Percentiles rank a stretch among this genome's conserved stretches.
Evolutionary conservation across 257 asterid genomes (phyloP).

Genomic region (Solanum sparsipilum): DNA sequence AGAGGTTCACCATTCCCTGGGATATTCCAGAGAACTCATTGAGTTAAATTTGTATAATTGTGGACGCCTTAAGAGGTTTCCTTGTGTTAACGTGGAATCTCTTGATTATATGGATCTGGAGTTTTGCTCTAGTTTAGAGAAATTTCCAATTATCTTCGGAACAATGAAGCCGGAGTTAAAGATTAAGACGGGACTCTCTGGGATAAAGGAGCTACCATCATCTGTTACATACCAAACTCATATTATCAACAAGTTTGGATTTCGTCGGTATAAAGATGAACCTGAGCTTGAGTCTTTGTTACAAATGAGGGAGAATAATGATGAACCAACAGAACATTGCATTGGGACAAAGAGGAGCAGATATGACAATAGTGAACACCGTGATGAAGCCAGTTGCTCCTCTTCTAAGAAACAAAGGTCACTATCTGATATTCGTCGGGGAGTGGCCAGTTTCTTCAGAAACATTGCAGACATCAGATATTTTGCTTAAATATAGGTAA

Average conservation of each 20-base stretch:
- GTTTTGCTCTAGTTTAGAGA: neutral
- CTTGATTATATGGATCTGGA: neutral
- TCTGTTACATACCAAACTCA: neutral
- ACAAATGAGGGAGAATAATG: too few relatives aligned
- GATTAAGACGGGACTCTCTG: neutral
- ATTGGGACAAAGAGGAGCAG: too few relatives aligned
- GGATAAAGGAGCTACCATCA: too few relatives aligned
- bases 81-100: neutral
- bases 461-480: neutral
- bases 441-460: neutral
- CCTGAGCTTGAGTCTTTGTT: too few relatives aligned
- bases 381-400: neutral
- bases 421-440: neutral
- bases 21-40: neutral
- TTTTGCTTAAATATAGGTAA: too few relatives aligned
- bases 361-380: too few relatives aligned
- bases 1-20: neutral
- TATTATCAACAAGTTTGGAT: too few relatives aligned
- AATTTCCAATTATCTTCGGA: neutral
- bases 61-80: neutral
- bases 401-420: neutral
- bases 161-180: neutral
- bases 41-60: neutral
- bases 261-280: neutral
- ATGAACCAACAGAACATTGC: too few relatives aligned